Evolutionary conservation across 805 yeast species (phyloP), one percentile per base, ranked within the genome.

Genomic region (Kuraishia floccosa): DNA sequence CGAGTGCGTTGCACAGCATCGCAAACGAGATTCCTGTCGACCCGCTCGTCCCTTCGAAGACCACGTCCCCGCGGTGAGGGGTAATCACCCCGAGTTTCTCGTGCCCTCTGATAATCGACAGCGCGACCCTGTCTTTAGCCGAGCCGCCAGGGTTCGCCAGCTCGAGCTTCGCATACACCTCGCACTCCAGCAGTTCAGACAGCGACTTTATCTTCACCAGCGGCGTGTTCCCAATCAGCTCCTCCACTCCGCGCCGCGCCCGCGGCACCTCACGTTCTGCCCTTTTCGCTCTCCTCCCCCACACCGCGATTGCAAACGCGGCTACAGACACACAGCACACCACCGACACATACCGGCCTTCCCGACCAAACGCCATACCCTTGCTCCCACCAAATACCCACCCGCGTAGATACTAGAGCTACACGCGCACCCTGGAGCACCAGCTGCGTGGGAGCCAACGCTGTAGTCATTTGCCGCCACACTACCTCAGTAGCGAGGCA

Each of bases 1-100:
- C 98, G 31, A 82, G 51, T 0, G 95, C 80, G 41, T 85, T 74
- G 39, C 94, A 83, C n/a, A 91, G 64, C 54, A 86, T 72, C 0
- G 96, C 95, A 43, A 89, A 68, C 2, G 95, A 83, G 9, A 91
- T 91, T 3, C 98, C 98, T 0, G 98, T 89, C 0, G 96, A 86
- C 0, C 98, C 98, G 8, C 91, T 78, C 0, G 98, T 91, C 6
- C 98, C 98, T 57, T 89, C 98, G 51, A 76, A 86, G 2, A 89
- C 79, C 10, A 75, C 62, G 44, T 84, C 91, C 1, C 82, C 85
- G 31, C 63, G 54, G 26, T 70, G 50, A 0, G 83, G 81, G 4
- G 58, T 49, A 24, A 87, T 50, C 5, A 59, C 46, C 1, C 91
- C 91, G 28, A 44, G 30, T 4, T 41, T 33, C 47, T 84, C 94